Evolutionary conservation across 345 rosid genomes (phyloP), one percentile per base, ranked within the genome.

Genomic region (Moringa oleifera): DNA sequence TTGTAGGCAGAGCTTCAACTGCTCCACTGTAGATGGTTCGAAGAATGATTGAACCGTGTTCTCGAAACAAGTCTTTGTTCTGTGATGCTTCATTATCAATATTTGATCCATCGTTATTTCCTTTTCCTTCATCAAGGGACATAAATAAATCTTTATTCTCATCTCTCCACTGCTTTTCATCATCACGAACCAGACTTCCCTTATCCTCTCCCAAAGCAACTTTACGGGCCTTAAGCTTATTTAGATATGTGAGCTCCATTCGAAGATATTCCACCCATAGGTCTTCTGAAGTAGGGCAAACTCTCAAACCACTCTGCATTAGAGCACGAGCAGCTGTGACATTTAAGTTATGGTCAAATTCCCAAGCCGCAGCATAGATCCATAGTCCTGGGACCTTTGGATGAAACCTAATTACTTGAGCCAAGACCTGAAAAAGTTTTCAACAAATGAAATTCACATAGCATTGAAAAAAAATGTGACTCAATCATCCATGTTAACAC

Each of bases 311-410:
- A 65, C 72, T 86, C 77, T 85, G 95, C 97, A 90, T 94, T 18
- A 90, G 81, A 61, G 89, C 95, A 65, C 97, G 94, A 64, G 97
- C 95, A 24, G 89, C 89, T 0, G 79, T 72, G 15, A 86, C 96
- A 65, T 90, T 90, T 56, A 88, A 75, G 66, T 90, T 88, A 41
- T 79, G 75, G 75, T 94, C 96, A 37, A 88, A 94, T 70, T 94
- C 95, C 97, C 99, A 94, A 51, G 92, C 95, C 13, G 97, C 97
- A 72, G 97, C 97, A 81, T 94, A 90, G 55, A 88, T 88, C 96
- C 97, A 94, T 55, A 89, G 85, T 49, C 82, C 95, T 0, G 95
- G 87, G 17, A 82, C 93, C 78, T 83, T 92, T 0, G 95, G 93
- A 61, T 87, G 98, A 75, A 92, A 83, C 67, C 97, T 82, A 41